Percentiles rank a stretch among this genome's conserved stretches.
Conservation (phyloP, 2,329 filamentous ascomycete species). For the Phyllosticta citrichinensis region DNA sequence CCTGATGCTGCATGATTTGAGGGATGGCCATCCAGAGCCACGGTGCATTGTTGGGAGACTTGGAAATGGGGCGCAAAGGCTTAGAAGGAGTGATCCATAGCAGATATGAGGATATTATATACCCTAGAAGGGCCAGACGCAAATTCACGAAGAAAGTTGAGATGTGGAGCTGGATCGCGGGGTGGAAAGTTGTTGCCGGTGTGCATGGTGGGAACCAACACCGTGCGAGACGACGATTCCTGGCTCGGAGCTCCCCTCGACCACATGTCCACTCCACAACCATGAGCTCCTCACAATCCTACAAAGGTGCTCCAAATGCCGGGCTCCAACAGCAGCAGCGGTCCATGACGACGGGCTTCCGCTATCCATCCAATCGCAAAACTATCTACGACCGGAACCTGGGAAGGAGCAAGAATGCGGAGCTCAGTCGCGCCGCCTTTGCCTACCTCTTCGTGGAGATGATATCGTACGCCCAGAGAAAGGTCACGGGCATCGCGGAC, state of each 20-base stretch:
- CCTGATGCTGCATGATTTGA: slow-evolving; percentile 19
- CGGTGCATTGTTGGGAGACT: background rate
- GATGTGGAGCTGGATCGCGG: background rate
- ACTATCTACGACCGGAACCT: slow-evolving; percentile 96
- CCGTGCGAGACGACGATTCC: background rate
- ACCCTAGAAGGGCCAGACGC: background rate
- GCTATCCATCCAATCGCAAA: slow-evolving; percentile 86
- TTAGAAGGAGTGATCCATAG: background rate
- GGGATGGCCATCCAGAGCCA: background rate
- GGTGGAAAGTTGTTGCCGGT: background rate
- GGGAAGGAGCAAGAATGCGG: slow-evolving; percentile 77
- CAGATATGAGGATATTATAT: background rate
- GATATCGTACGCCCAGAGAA: slow-evolving; percentile 85
- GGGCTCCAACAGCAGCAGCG: slow-evolving; percentile 1
- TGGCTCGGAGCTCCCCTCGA: background rate
- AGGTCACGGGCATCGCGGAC: slow-evolving; percentile 87
- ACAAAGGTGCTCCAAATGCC: slow-evolving; percentile 5
- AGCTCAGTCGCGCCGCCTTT: slow-evolving; percentile 88
- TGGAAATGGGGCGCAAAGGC: background rate
- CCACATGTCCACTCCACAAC: slow-evolving; percentile 1
- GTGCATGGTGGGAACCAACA: background rate
- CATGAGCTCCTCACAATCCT: slow-evolving; percentile 10
- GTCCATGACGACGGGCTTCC: slow-evolving; percentile 46
- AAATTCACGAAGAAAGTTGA: background rate
- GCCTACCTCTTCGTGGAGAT: slow-evolving; percentile 95